These are phyloP conservation scores for Crucihimalaya himalaica DNA, from an alignment of 345 rosid genomes.

Conservation along the genomic window DNA sequence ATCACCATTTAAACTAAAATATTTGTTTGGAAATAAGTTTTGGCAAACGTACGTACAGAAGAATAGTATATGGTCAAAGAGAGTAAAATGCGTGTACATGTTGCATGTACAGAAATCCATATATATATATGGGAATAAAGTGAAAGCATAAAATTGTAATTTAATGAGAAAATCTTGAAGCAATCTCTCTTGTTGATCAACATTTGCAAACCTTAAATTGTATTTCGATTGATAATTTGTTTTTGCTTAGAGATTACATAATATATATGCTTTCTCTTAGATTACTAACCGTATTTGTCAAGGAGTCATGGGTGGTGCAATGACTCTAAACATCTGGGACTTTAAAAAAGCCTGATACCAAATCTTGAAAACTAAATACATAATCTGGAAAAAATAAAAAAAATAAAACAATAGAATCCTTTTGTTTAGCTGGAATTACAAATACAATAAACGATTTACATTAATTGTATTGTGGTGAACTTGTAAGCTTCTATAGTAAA, in stretches of 20 bases:
- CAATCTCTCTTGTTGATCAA: constrained; percentile 19
- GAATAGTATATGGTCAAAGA: neutral
- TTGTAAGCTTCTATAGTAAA: neutral
- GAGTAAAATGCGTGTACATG: neutral
- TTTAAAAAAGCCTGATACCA: constrained; percentile 16
- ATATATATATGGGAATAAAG: constrained; percentile 25
- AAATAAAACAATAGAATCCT: neutral
- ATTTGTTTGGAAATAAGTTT: neutral
- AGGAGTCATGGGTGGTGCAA: constrained; percentile 4
- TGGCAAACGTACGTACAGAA: neutral
- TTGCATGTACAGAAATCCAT: neutral
- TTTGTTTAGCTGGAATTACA: neutral
- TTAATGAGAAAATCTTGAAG: constrained; percentile 26
- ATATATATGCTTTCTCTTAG: neutral
- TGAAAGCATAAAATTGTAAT: neutral
- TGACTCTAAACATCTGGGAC: neutral
- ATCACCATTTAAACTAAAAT: constrained; percentile 12
- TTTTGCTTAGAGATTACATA: neutral
- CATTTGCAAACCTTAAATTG: neutral
- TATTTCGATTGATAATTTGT: neutral
- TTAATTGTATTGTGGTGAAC: neutral
- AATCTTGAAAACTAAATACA: constrained; percentile 20
- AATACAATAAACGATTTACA: neutral
- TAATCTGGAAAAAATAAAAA: constrained; percentile 10
- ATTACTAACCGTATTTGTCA: neutral